Conservation (phyloP, 2,329 filamentous ascomycete species). For the Fusarium pseudonygamai region DNA sequence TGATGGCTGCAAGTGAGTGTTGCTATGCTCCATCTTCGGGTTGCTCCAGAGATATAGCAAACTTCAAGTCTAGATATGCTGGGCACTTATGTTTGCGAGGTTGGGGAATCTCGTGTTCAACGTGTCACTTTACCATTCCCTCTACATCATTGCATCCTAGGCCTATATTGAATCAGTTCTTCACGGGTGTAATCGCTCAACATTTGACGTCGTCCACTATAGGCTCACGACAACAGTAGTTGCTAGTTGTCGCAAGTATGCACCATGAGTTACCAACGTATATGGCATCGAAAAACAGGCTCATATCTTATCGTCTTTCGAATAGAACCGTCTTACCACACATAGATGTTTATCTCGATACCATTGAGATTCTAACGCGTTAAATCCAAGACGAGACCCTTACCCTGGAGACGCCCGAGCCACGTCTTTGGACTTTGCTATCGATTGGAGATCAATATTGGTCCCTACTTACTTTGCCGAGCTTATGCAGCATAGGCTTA, state of each 20-base stretch:
- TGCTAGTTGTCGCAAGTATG: neutral
- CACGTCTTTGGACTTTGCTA: too few relatives aligned
- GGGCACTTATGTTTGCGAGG: neutral
- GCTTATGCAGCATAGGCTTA: neutral
- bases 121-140: neutral
- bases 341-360: neutral
- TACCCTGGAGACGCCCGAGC: too few relatives aligned
- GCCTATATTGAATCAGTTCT: neutral
- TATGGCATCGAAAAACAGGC: neutral
- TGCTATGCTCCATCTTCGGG: neutral
- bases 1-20: neutral
- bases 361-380: too few relatives aligned
- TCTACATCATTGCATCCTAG: neutral
- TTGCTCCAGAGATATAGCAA: slow-evolving; percentile 9
- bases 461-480: too few relatives aligned
- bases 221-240: too few relatives aligned
- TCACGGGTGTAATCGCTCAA: neutral
- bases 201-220: neutral
- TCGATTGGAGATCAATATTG: too few relatives aligned
- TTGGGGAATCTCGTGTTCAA: neutral
- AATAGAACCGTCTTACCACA: neutral
- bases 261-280: too few relatives aligned
- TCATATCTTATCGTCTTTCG: neutral
- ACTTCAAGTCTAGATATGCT: neutral
- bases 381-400: neutral